Evolutionary conservation across 352 stramenopile genomes (phyloP), one percentile per base, ranked within the genome.

Genomic region (Aphanomyces euteiches): DNA sequence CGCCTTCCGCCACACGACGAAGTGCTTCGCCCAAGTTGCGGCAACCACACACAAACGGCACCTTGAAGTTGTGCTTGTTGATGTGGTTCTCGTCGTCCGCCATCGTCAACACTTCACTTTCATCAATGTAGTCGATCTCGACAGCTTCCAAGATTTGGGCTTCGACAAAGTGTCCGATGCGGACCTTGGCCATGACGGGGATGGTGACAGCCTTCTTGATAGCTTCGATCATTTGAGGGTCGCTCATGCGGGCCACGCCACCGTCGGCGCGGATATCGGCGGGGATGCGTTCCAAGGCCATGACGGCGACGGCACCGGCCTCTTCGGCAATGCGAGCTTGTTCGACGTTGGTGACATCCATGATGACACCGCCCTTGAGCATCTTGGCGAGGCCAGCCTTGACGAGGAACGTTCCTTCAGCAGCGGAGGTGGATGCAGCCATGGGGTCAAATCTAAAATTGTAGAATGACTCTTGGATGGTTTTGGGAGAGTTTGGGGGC

Each of bases 201-300:
- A 99, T 99, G 39, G 94, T 98, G 41, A 99, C 97, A 10, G 95
- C 96, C 72, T 98, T 97, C 82, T 99, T 98, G 80, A 99, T 99
- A 74, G 95, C 93, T 47, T 95, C 84, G 73, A 99, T 99, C 88
- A 99, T 98, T 69, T 95, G 73, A 13, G 97, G 97, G 80, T 99
- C 97, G 47, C 88, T 98, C 96, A 99, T 99, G 65, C 97, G 93
- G 5, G 97, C 97, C 7, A 99, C 96, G 39, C 97, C 96, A 40
- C 97, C 97, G 73, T 99, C 93, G 48, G 83, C 77, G 69, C 96
- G 93, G 76, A 99, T 99, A 79, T 99, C 97, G 40, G 97, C 96
- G 15, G 96, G 97, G 74, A 99, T 98, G 53, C 96, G 93, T 80
- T 99, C 97, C 19, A 99, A 89, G 6, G 97, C 97, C 96, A 99